Conservation (phyloP, 2,329 filamentous ascomycete genomes). For the Fusarium albosuccineum region DNA sequence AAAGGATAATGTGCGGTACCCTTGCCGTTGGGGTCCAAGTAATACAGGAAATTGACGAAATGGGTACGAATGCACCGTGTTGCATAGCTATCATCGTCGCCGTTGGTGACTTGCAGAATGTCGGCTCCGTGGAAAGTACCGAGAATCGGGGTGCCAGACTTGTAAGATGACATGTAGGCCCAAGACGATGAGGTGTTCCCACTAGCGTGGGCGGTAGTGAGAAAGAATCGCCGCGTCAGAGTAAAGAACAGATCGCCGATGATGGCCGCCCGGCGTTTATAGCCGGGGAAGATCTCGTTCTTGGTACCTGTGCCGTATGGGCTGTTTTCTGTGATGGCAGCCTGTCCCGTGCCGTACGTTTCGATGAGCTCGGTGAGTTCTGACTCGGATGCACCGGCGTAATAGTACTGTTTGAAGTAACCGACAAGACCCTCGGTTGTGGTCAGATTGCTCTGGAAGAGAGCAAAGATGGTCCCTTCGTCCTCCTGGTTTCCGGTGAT, state of each 20-base stretch:
- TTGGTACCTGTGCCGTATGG: constrained; percentile 70
- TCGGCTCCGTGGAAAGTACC: constrained; percentile 75
- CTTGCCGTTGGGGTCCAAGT: constrained; percentile 11
- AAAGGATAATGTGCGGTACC: constrained; percentile 2
- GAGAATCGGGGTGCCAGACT: constrained; percentile 70
- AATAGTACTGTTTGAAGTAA: constrained; percentile 67
- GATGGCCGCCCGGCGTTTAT: constrained; percentile 73
- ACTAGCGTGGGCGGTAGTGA: constrained; percentile 55
- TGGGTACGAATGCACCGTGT: constrained; percentile 64
- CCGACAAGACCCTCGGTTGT: constrained; percentile 64
- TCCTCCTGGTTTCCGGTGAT: constrained; percentile 76
- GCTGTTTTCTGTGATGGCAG: constrained; percentile 66
- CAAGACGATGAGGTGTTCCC: constrained; percentile 65
- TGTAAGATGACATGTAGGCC: constrained; percentile 72
- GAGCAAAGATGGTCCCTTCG: constrained; percentile 73
- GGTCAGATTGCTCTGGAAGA: constrained; percentile 70
- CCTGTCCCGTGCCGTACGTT: constrained; percentile 64
- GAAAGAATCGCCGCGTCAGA: constrained; percentile 55
- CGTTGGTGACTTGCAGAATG: constrained; percentile 67
- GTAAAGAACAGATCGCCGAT: constrained; percentile 73
- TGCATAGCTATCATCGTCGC: constrained; percentile 62
- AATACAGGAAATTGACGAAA: constrained; percentile 64
- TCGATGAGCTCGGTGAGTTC: constrained; percentile 64
- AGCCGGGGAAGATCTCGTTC: constrained; percentile 74
- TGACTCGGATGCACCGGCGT: constrained; percentile 53